These are phyloP conservation scores for Mycena rebaudengoi DNA, from an alignment of 768 basidiomycete species.

Conservation along the genomic window DNA sequence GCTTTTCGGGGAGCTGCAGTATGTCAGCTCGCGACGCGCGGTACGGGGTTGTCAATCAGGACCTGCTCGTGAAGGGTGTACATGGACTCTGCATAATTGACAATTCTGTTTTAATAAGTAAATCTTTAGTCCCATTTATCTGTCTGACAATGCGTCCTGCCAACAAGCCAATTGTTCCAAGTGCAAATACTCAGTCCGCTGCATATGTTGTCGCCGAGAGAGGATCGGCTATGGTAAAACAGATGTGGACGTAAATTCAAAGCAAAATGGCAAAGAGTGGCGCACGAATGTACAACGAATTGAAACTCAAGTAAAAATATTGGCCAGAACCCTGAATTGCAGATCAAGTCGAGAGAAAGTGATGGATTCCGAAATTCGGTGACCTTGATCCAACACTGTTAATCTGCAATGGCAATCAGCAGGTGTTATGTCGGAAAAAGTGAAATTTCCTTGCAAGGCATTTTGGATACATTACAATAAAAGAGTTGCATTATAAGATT, in stretches of 20 bases:
- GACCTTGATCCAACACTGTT: no score
- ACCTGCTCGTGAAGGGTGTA: background rate
- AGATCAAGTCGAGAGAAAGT: no score
- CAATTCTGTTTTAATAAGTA: background rate
- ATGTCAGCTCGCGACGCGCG: background rate
- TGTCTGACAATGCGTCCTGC: background rate
- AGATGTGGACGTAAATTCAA: background rate
- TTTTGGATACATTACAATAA: no score
- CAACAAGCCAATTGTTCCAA: background rate
- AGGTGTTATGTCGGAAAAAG: no score
- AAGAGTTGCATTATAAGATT: no score
- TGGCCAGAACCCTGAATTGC: no score
- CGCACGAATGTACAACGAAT: no score
- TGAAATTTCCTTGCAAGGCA: no score
- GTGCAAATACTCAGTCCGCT: background rate
- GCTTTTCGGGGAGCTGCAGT: background rate
- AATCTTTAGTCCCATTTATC: background rate
- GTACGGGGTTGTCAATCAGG: background rate
- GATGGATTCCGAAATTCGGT: no score
- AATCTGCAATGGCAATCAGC: no score
- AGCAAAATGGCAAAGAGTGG: no score
- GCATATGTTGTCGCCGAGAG: background rate
- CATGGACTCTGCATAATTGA: background rate
- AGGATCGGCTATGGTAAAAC: background rate
- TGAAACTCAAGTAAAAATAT: no score